Base-by-base conservation (phyloP, 1,284 basidiomycete genomes). In the Thelephora terrestris region DNA sequence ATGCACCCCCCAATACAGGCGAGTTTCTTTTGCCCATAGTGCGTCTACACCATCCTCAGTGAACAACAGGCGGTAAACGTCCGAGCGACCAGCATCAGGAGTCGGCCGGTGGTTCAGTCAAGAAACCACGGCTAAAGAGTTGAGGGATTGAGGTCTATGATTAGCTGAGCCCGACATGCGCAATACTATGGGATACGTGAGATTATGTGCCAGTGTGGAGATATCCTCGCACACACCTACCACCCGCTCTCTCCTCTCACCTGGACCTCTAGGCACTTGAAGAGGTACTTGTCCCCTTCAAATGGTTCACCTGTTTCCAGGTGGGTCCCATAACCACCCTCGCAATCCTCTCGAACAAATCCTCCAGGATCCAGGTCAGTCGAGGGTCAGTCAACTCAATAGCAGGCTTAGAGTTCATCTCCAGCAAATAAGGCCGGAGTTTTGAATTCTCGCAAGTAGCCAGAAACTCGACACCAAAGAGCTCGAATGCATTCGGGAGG, bases 341-440 rank as follows among this genome's bases (percentile, higher is more conserved):
- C 1, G 78, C 79, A 14, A 90, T 87, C 0, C 78, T 74, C 42
- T 71, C 69, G 67, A 96, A 96, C 47, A 97, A 71, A 52, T 87
- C 83, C 54, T 87, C 78, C 40, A 93, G 67, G 40, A 93, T 79
- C 76, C 83, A 84, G 4, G 78, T 76, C 39, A 98, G 69, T 36
- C 88, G 75, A n/a, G 80, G 74, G 1, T 96, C 96, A 0, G 91
- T 94, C 53, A 97, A 78, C 58, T 94, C 89, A 55, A 98, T 97
- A 48, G 97, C 95, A 2, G 95, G 95, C 57, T 96, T 94, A 18
- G 94, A 85, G 62, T 98, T 98, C 60, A 96, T 75, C 63, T 98
- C 95, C 24, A 98, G 73, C 3, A 98, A 68, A 51, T 85, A 84
- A 2, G 91, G 82, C 53, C 78, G 74, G 50, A 88, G 76, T 10